Evolutionary conservation across 2,329 filamentous ascomycete species (phyloP).

Genomic region (Pestalotiopsis fici): DNA sequence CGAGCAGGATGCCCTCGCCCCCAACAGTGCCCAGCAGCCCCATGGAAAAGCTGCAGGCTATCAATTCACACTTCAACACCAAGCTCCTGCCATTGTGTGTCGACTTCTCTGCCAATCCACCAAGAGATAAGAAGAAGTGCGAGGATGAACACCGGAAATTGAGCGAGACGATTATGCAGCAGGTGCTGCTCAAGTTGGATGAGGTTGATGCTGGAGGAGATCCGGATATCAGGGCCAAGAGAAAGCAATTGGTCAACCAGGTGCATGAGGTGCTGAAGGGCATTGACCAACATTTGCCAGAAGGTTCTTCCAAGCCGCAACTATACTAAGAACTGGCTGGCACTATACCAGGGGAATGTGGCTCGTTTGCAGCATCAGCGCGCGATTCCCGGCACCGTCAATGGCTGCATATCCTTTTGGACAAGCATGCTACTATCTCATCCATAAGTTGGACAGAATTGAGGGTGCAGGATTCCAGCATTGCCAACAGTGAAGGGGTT

Average conservation of each 20-base stretch:
- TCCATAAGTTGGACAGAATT: no score
- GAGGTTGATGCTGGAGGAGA: slow-evolving; percentile 74
- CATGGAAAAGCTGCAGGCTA: slow-evolving; percentile 66
- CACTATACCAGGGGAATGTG: no score
- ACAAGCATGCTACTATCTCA: no score
- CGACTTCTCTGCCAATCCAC: slow-evolving; percentile 63
- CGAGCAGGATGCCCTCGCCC: slow-evolving; percentile 38
- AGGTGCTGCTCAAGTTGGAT: slow-evolving; percentile 76
- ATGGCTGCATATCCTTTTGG: no score
- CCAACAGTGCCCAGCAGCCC: slow-evolving; percentile 38
- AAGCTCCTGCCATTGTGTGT: slow-evolving; percentile 67
- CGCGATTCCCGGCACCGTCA: no score
- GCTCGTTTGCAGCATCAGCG: no score
- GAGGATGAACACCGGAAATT: slow-evolving; percentile 75
- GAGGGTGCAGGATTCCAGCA: neutral
- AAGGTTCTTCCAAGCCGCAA: slow-evolving; percentile 12
- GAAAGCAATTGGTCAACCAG: slow-evolving; percentile 74
- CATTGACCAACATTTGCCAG: slow-evolving; percentile 53
- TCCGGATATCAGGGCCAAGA: slow-evolving; percentile 59
- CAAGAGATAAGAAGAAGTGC: slow-evolving; percentile 65
- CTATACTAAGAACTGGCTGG: neutral
- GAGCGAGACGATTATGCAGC: slow-evolving; percentile 74
- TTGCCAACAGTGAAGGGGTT: neutral
- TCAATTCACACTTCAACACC: slow-evolving; percentile 63
- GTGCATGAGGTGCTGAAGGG: slow-evolving; percentile 67